These are phyloP conservation scores for Hymenoscyphus repandus DNA, from an alignment of 2,329 filamentous ascomycete species.

Conservation along the genomic window DNA sequence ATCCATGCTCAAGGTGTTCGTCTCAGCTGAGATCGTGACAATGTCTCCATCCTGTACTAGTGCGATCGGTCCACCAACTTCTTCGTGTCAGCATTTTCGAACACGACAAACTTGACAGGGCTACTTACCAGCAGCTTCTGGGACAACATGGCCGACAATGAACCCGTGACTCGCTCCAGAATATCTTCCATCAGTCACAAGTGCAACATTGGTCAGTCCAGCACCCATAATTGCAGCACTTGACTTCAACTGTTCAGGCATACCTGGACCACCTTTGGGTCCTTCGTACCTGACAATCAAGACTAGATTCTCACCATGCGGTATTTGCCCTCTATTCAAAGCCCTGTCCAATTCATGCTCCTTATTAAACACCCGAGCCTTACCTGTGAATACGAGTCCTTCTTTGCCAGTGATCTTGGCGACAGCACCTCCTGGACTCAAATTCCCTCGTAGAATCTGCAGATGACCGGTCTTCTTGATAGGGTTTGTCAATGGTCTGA, in stretches of 20 bases:
- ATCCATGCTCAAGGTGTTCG: slow-evolving; percentile 64
- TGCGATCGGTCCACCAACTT: slow-evolving; percentile 78
- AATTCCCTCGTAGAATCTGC: slow-evolving; percentile 80
- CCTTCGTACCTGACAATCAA: slow-evolving; percentile 91
- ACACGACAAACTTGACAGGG: background rate
- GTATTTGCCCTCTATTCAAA: slow-evolving; percentile 62
- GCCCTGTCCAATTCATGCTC: slow-evolving; percentile 74
- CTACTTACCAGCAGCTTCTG: slow-evolving; percentile 62
- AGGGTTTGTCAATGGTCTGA: slow-evolving; percentile 68
- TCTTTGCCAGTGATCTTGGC: slow-evolving; percentile 98
- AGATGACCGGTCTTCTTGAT: slow-evolving; percentile 84
- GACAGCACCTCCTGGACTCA: slow-evolving; percentile 83
- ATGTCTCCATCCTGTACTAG: slow-evolving; percentile 74
- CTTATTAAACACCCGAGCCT: slow-evolving; percentile 80
- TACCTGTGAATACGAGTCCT: slow-evolving; percentile 74
- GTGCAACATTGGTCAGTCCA: slow-evolving; percentile 76
- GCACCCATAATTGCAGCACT: slow-evolving; percentile 91
- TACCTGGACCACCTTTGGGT: slow-evolving; percentile 86
- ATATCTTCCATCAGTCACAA: slow-evolving; percentile 91
- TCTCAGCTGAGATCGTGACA: slow-evolving; percentile 81
- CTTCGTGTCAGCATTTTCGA: slow-evolving; percentile 5
- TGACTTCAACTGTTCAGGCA: slow-evolving; percentile 91
- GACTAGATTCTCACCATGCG: slow-evolving; percentile 75
- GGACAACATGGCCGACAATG: slow-evolving; percentile 88
- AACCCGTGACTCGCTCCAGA: slow-evolving; percentile 85